Conservation (phyloP, 345 rosid genomes). For the Corymbia maculata region DNA sequence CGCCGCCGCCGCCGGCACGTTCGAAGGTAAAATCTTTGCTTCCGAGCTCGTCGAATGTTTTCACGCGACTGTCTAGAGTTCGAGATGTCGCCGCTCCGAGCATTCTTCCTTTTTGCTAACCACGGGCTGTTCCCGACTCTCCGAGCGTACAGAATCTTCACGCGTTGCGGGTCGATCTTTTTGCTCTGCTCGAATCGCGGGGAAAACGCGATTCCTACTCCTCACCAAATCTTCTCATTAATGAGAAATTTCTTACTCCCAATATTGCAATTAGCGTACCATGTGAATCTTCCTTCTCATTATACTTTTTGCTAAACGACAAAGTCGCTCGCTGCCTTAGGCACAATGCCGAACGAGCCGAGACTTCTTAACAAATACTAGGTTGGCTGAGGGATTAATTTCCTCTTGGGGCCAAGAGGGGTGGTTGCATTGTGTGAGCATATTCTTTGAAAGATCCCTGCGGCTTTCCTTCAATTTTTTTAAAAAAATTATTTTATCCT, state of each 20-base stretch:
- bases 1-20: not conserved
- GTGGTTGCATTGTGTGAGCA: not conserved
- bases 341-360: not conserved
- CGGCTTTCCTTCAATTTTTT: not conserved
- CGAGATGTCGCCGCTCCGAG: not conserved
- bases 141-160: not conserved
- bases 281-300: not conserved
- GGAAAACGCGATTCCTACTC: not conserved
- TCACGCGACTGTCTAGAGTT: not conserved
- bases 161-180: not conserved
- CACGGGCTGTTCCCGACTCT: rapidly evolving
- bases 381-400: not conserved
- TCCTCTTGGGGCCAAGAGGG: not conserved
- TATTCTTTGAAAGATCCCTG: not conserved
- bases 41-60: not conserved
- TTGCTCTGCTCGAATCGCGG: not conserved
- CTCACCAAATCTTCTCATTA: not conserved
- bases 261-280: not conserved
- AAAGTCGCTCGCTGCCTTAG: not conserved
- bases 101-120: not conserved
- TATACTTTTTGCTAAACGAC: not conserved
- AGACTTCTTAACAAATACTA: not conserved
- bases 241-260: not conserved
- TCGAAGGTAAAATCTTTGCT: not conserved
- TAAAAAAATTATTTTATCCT: not conserved